Conservation (phyloP, 306 rosid genomes). For the apple (Malus domestica) region ASM211411v1 NC_041797.1:10850001-10850500, state of each 20-base stretch:
- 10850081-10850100: constrained; percentile 19
- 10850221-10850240: neutral
- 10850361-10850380: constrained; percentile 28
- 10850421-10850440: constrained; percentile 22
- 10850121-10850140: constrained; percentile 88
- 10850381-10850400: constrained; percentile 48
- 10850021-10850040: constrained; percentile 25
- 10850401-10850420: constrained; percentile 30
- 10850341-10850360: constrained; percentile 16
- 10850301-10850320: constrained; percentile 17
- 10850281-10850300: constrained; percentile 22
- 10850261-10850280: constrained; percentile 28
- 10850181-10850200: constrained; percentile 23
- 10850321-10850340: constrained; percentile 21
- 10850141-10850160: constrained; percentile 87
- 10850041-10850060: neutral
- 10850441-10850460: constrained; percentile 22
- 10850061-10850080: constrained; percentile 3
- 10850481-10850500: constrained; percentile 39
- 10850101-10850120: constrained; percentile 86
- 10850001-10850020: constrained; percentile 81
- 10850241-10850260: constrained; percentile 4
- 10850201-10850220: constrained; percentile 1
- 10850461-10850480: constrained; percentile 36
- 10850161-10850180: constrained; percentile 18